These are phyloP conservation scores for Trichophaea hybrida DNA, from an alignment of 2,329 filamentous ascomycete genomes.

Conservation along the genomic window DNA sequence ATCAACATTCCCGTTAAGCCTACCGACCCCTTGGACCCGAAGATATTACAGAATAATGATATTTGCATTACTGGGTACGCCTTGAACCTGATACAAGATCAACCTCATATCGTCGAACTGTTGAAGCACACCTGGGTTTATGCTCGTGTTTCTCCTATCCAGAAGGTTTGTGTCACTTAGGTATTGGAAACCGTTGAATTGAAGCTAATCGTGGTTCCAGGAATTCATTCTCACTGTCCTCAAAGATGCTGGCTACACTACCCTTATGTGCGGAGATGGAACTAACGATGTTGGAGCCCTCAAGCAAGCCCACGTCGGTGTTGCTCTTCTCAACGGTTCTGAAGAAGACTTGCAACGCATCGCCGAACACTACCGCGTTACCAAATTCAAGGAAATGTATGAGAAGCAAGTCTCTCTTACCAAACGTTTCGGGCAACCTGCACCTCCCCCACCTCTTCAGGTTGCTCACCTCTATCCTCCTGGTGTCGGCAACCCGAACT, in stretches of 20 bases:
- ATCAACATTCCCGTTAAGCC: slow-evolving; percentile 74
- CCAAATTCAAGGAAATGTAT: slow-evolving; percentile 96
- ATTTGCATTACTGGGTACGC: slow-evolving; percentile 94
- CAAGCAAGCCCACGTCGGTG: slow-evolving; percentile 95
- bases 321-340: slow-evolving; percentile 88
- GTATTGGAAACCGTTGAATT: not conserved
- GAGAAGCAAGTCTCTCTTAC: slow-evolving; percentile 90
- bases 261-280: slow-evolving; percentile 94
- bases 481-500: slow-evolving; percentile 82
- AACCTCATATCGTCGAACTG: slow-evolving; percentile 60
- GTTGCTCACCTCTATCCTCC: slow-evolving; percentile 93
- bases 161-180: slow-evolving; percentile 43
- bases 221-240: slow-evolving; percentile 94
- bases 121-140: slow-evolving; percentile 93
- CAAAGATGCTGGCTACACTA: slow-evolving; percentile 94
- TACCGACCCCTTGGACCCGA: slow-evolving; percentile 59
- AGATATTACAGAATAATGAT: slow-evolving; percentile 74
- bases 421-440: slow-evolving; percentile 84
- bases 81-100: slow-evolving; percentile 71
- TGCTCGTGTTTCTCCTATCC: slow-evolving; percentile 92
- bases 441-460: slow-evolving; percentile 77
- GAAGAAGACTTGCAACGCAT: slow-evolving; percentile 83
- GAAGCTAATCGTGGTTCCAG: slow-evolving; percentile 4
- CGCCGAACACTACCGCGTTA: slow-evolving; percentile 81
- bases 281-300: slow-evolving; percentile 96